Base-by-base conservation (phyloP, 306 rosid genomes). In the Rosa multiflora region DNA sequence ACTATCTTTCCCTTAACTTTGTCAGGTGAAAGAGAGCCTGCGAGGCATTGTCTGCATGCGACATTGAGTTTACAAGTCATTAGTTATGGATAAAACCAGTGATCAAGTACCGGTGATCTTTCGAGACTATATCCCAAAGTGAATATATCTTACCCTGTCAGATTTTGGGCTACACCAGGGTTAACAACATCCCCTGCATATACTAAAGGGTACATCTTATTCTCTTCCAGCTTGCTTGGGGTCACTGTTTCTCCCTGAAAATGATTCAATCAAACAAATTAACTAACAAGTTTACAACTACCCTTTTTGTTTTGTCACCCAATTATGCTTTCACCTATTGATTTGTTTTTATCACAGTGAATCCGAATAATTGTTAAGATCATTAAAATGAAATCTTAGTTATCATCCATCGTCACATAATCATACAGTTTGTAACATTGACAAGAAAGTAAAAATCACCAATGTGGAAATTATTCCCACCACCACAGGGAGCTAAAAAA, bases 161-260 rank as follows among this genome's bases (percentile, higher is more conserved):
- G 5, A 51, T 58, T 46, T 44, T 62, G 44, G 13, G 83, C 59
- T 21, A 87, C 79, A 53, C 85, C 78, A 48, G 84, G 77, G 68
- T 75, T 78, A 21, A 84, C 89, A 58, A 87, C 86, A 72, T 88
- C 91, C 10, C 78, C 81, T 12, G 98, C 97, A 3, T 88, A 88
- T 55, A 88, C 96, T 72, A 95, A 70, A 12, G 90, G 90, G 67
- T 82, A 82, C 82, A 82, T 80, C 71, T 67, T 85, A 3, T 87
- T 84, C 67, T 32, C 26, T 39, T 78, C 67, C 79, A 78, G 83
- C 83, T 82, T 83, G 48, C 85, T 32, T 32, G 97, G 97, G 44
- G 98, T 83, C 76, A 95, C 93, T 29, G 96, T 84, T 72, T 81
- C 84, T 75, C 99, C 99, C 99, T 95, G 83, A 43, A 66, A 66